These are phyloP conservation scores for Xylaria sp. DNA, from an alignment of 2,329 filamentous ascomycete genomes.

Conservation along the genomic window DNA sequence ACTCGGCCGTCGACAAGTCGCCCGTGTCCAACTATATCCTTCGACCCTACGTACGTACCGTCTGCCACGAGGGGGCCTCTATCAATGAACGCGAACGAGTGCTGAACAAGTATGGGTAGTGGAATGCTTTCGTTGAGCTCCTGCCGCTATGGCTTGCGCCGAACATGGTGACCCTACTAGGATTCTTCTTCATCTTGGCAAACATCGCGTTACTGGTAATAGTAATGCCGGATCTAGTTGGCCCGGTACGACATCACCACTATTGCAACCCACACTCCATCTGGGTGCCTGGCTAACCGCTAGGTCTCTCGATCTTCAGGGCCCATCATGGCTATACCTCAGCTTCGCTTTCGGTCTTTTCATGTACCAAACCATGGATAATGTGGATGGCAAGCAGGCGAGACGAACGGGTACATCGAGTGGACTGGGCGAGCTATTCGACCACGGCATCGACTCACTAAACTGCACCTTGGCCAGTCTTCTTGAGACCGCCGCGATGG, in stretches of 20 bases:
- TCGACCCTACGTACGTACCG: conserved; percentile 84
- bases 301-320: conserved; percentile 59
- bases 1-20: conserved; percentile 96
- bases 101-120: conserved; percentile 66
- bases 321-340: conserved; percentile 91
- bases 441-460: conserved; percentile 97
- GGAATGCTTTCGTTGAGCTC: conserved; percentile 94
- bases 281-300: conserved; percentile 16
- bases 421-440: conserved; percentile 94
- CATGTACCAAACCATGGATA: conserved; percentile 99
- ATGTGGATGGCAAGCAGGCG: conserved; percentile 98
- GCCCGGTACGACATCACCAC: conserved; percentile 72
- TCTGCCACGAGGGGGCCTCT: conserved; percentile 6
- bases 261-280: background rate
- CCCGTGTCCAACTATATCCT: conserved; percentile 93
- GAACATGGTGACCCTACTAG: conserved; percentile 95
- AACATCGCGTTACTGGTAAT: conserved; percentile 82
- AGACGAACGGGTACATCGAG: conserved; percentile 94
- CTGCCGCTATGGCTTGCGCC: conserved; percentile 96
- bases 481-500: conserved; percentile 93
- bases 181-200: conserved; percentile 91
- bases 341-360: conserved; percentile 96
- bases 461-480: conserved; percentile 96
- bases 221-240: conserved; percentile 88
- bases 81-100: conserved; percentile 24